A percentile compares a stretch with the other conserved stretches of the same genome.
Evolutionary conservation across 306 rosid species (phyloP).

Genomic region (Datisca glomerata): DNA sequence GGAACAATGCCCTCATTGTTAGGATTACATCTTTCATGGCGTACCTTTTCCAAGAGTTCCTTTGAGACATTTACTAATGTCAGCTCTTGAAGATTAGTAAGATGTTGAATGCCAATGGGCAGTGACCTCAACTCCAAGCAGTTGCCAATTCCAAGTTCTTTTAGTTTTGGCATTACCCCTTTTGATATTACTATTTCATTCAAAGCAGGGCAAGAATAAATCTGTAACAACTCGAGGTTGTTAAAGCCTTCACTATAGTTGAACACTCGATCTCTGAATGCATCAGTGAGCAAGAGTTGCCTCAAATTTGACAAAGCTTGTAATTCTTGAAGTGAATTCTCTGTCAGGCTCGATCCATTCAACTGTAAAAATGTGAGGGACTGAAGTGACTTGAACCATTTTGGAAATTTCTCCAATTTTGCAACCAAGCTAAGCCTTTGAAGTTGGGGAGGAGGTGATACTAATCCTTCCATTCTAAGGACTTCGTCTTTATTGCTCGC

Average conservation of each 20-base stretch:
- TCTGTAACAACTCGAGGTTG: not conserved
- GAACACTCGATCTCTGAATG: not conserved
- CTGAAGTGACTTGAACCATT: constrained; percentile 5
- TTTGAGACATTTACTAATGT: too few relatives aligned
- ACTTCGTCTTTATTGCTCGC: constrained; percentile 5
- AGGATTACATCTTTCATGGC: too few relatives aligned
- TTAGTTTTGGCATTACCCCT: constrained; percentile 5
- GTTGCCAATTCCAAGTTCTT: not conserved
- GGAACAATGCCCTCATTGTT: too few relatives aligned
- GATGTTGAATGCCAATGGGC: constrained; percentile 12
- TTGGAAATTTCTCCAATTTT: constrained; percentile 8
- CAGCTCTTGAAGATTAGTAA: not conserved
- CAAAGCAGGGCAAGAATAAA: not conserved
- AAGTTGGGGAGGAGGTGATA: constrained; percentile 1
- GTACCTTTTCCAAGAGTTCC: too few relatives aligned
- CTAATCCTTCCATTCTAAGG: constrained; percentile 1
- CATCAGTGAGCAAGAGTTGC: not conserved
- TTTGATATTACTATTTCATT: constrained; percentile 1
- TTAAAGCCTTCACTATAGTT: not conserved
- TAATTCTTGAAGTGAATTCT: too few relatives aligned
- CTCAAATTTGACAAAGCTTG: too few relatives aligned
- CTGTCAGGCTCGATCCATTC: too few relatives aligned
- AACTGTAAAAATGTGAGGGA: too few relatives aligned
- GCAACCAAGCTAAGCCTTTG: not conserved
- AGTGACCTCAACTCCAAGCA: constrained; percentile 4